phyloP scores from a whole-genome alignment of 192 early-diverging fungal species.

The Coemansia sp. region DNA sequence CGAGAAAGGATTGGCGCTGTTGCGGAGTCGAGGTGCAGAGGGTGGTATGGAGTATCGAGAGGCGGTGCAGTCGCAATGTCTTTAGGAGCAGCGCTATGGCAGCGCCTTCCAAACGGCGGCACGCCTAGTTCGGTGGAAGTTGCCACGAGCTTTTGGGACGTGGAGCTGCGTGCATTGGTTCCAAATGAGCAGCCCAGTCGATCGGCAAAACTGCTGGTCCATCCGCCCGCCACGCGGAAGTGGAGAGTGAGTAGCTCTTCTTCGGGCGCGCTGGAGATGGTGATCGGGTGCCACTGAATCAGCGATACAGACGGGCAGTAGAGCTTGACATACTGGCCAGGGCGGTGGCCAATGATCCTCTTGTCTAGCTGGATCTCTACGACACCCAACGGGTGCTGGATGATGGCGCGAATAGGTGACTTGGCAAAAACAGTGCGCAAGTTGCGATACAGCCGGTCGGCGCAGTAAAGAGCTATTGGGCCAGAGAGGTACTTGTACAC shows the following conservation, averaged over 20 bases:
- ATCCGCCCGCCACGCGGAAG: slow-evolving; percentile 77
- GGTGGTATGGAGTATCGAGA: slow-evolving; percentile 31
- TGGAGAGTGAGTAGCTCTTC: slow-evolving; percentile 78
- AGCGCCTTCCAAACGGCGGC: slow-evolving; percentile 3
- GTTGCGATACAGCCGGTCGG: slow-evolving; percentile 68
- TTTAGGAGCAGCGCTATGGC: not conserved
- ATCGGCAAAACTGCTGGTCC: slow-evolving; percentile 67
- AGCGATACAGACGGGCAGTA: slow-evolving; percentile 71
- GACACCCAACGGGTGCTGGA: slow-evolving; percentile 75
- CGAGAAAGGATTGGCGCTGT: slow-evolving; percentile 22
- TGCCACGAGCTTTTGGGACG: slow-evolving; percentile 7
- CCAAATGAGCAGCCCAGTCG: slow-evolving; percentile 68
- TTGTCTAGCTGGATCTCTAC: slow-evolving; percentile 75
- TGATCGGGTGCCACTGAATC: slow-evolving; percentile 82
- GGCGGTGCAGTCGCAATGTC: not conserved
- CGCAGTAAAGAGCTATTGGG: slow-evolving; percentile 60
- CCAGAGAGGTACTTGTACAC: slow-evolving; percentile 64
- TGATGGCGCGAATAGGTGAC: slow-evolving; percentile 66
- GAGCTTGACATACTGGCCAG: slow-evolving; percentile 80
- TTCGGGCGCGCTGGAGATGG: slow-evolving; percentile 75
- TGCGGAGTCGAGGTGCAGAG: slow-evolving; percentile 37
- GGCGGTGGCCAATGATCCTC: slow-evolving; percentile 53
- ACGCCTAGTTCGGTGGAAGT: not conserved
- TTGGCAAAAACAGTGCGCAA: slow-evolving; percentile 58
- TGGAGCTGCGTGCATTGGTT: slow-evolving; percentile 14